phyloP scores from a whole-genome alignment of 1,139 yeast species.

The Pichia sp. region DNA sequence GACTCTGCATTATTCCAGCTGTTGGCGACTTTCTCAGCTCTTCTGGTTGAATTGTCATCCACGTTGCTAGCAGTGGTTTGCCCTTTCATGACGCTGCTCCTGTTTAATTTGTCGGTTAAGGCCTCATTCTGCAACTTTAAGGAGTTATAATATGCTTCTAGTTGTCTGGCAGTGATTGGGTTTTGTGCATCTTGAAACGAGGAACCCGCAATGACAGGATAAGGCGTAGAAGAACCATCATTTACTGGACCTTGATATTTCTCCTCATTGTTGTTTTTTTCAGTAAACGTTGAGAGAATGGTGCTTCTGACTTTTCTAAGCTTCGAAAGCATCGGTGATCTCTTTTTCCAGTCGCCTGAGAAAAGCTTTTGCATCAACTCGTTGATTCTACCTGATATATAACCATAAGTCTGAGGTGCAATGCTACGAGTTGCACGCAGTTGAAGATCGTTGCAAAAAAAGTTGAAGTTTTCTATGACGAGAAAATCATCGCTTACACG shows the following conservation, averaged over 20 bases:
- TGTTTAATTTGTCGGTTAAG: slow-evolving; percentile 18
- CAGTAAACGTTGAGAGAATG: slow-evolving; percentile 2
- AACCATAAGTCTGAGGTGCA: too few relatives aligned
- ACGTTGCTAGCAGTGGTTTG: neutral
- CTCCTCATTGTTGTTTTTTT: neutral
- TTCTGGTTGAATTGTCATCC: neutral
- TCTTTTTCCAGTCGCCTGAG: neutral
- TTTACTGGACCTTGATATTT: neutral
- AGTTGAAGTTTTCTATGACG: slow-evolving; percentile 1
- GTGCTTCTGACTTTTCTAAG: slow-evolving; percentile 7
- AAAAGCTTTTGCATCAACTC: slow-evolving; percentile 6
- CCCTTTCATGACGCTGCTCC: neutral
- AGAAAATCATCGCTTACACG: neutral
- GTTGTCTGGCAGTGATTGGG: slow-evolving; percentile 25
- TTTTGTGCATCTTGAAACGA: slow-evolving; percentile 9
- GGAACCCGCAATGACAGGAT: neutral
- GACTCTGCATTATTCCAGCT: slow-evolving; percentile 18
- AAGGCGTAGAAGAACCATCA: neutral
- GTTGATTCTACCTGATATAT: neutral
- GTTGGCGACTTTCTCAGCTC: neutral
- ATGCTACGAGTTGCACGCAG: neutral
- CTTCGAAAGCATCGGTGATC: slow-evolving; percentile 3
- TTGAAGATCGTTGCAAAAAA: neutral
- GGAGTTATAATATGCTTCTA: slow-evolving; percentile 27
- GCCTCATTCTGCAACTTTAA: slow-evolving; percentile 22